These are phyloP conservation scores for Globisporangium sylvaticum DNA, from an alignment of 352 stramenopile genomes.

Conservation along the genomic window DNA sequence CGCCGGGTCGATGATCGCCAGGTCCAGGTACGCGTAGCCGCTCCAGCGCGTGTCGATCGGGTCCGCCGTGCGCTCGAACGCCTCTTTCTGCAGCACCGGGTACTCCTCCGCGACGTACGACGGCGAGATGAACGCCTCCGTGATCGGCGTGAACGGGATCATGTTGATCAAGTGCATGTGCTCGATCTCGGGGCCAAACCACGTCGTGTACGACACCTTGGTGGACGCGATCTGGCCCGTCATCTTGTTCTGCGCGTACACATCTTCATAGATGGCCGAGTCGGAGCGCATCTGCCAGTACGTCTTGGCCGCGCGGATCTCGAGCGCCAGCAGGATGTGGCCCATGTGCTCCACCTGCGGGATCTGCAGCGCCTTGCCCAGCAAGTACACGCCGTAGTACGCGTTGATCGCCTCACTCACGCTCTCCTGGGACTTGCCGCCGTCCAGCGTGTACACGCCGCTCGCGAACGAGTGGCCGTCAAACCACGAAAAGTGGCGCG, in stretches of 20 bases:
- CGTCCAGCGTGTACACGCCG: slow-evolving; percentile 92
- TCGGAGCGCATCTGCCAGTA: slow-evolving; percentile 94
- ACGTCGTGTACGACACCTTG: slow-evolving; percentile 86
- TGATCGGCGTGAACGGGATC: slow-evolving; percentile 90
- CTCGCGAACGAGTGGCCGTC: slow-evolving; percentile 96
- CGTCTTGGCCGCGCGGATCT: slow-evolving; percentile 91
- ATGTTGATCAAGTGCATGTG: slow-evolving; percentile 91
- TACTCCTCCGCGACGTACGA: slow-evolving; percentile 79
- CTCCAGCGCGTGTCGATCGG: slow-evolving; percentile 79
- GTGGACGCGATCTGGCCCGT: slow-evolving; percentile 72
- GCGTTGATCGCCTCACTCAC: slow-evolving; percentile 96
- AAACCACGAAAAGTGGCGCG: slow-evolving; percentile 96
- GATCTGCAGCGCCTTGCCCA: slow-evolving; percentile 73
- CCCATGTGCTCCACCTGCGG: slow-evolving; percentile 84
- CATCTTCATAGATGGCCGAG: slow-evolving; percentile 60
- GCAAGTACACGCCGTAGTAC: slow-evolving; percentile 96
- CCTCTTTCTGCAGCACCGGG: slow-evolving; percentile 64
- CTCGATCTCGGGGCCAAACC: slow-evolving; percentile 80
- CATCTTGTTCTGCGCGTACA: slow-evolving; percentile 82
- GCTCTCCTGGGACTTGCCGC: slow-evolving; percentile 96
- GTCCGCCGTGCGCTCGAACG: slow-evolving; percentile 49
- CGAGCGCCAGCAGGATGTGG: slow-evolving; percentile 88
- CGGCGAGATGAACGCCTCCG: slow-evolving; percentile 59
- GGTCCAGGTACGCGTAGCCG: slow-evolving; percentile 80
- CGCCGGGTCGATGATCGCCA: slow-evolving; percentile 76